phyloP scores from a whole-genome alignment of 2,329 filamentous ascomycete genomes.

The Orbilia ellipsospora region DNA sequence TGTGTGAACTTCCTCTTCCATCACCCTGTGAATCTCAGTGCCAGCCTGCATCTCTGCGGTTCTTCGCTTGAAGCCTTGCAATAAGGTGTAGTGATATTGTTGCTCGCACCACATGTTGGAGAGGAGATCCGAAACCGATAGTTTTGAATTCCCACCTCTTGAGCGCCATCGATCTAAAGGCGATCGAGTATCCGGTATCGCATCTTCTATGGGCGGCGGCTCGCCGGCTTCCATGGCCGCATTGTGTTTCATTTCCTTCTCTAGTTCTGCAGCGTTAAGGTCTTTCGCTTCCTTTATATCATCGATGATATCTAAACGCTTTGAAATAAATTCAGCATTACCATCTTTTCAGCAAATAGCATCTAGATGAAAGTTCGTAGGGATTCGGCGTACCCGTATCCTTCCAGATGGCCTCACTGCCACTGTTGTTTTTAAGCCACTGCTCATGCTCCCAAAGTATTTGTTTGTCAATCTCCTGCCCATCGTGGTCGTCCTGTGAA shows the following conservation, averaged over 20 bases:
- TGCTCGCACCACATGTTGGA: slow-evolving; percentile 95
- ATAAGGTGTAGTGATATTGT: slow-evolving; percentile 88
- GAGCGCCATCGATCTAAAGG: slow-evolving; percentile 58
- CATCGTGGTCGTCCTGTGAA: slow-evolving; percentile 36
- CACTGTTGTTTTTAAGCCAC: slow-evolving; percentile 32
- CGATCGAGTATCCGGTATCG: slow-evolving; percentile 27
- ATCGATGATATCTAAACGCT: slow-evolving; percentile 54
- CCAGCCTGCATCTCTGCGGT: slow-evolving; percentile 88
- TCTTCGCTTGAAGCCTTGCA: slow-evolving; percentile 77
- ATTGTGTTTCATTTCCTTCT: slow-evolving; percentile 15
- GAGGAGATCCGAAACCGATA: slow-evolving; percentile 88
- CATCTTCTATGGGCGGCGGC: slow-evolving; percentile 23
- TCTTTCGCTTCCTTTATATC: slow-evolving; percentile 36
- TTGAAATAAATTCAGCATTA: slow-evolving; percentile 34
- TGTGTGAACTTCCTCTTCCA: slow-evolving; percentile 87
- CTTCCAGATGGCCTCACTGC: slow-evolving; percentile 15
- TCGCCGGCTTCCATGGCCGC: slow-evolving; percentile 7
- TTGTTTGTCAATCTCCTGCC: slow-evolving; percentile 40
- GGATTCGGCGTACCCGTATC: slow-evolving; percentile 26
- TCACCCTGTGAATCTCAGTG: slow-evolving; percentile 78
- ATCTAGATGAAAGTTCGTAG: background rate
- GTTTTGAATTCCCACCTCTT: slow-evolving; percentile 70
- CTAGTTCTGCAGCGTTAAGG: background rate
- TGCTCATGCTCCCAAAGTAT: slow-evolving; percentile 52
- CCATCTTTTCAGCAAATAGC: background rate